Evolutionary conservation across 1,284 basidiomycete species (phyloP), one percentile per base, ranked within the genome.

Genomic region (Puccinia hordei): DNA sequence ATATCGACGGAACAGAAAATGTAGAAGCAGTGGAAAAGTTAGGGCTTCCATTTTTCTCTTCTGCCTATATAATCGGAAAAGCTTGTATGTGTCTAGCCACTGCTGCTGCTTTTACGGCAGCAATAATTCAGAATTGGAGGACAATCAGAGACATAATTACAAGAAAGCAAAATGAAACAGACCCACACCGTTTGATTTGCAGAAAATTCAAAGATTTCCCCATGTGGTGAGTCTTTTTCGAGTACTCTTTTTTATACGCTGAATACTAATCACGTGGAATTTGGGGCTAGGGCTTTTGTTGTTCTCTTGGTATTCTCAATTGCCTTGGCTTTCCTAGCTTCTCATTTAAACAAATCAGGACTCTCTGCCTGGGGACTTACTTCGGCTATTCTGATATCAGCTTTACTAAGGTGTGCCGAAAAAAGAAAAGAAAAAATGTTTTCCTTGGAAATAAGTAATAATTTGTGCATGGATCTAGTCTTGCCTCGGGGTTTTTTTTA

Each of bases 401-500:
- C 33, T 12, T 44, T 80, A 12, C 53, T 80, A 19, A 80, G 78
- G 78, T 80, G 33, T 33, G 69, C 24, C 15, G 44, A 33, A 51
- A 35, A 13, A 27, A 24, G 24, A 44, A 41, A 41, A 8, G 1
- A 30, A 12, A 51, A 15, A 12, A 22, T 33, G 15, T 46, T 33
- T 46, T 44, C 44, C 35, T 74, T 33, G 22, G 27, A 12, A 35
- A 51, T 53, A n/a, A n/a, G n/a, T 12, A 35, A 1, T 72, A 0
- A 8, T 53, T 22, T 19, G 5, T 74, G 12, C 49, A n/a, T 35
- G 13, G 51, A 30, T 33, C 33, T 61, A 80, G 78, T 73, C 69
- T 73, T 46, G 78, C 78, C 55, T 72, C 78, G 1, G 78, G 78
- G n/a, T 80, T 80, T 33, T n/a, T 80, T 80, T 38, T 80, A 80